Evolutionary conservation across 305 asterid genomes (phyloP), one percentile per base, ranked within the genome.

Genomic region (Fraxinus angustifolia): DNA sequence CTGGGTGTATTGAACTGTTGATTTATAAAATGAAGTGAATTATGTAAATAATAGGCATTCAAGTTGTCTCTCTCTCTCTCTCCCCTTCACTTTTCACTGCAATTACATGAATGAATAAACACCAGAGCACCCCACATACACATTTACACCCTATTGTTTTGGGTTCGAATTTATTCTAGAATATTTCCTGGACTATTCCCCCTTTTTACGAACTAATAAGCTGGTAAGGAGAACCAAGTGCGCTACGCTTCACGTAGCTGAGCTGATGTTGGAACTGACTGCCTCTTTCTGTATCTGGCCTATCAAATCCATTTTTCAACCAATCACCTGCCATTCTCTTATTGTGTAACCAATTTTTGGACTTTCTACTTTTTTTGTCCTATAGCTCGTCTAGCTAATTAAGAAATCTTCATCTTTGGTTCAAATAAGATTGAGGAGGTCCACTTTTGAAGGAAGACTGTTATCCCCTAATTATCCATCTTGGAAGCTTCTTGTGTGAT

Each of bases 401-500:
- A 62, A 23, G 67, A 62, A 62, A 62, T 23, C 2, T 62, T 62
- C 71, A 60, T 7, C 33, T 21, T 60, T 60, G 71, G 71, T 21
- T 23, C 71, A n/a, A 21, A 19, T 60, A 21, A 62, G 34, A 62
- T 62, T 19, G 33, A 62, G 33, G 72, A 7, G 67, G 28, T 56
- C 67, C 12, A 56, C 67, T 56, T 56, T 56, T 56, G 10, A 56
- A 56, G 71, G 34, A 62, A 23, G 36, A 21, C 3, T 23, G 81
- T 12, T 70, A 65, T 16, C 77, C 72, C 68, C 26, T 45, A 26
- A 42, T 62, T 67, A 56, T 86, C 72, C 73, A n/a, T 34, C n/a
- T 76, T 30, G 30, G 71, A 21, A 60, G 58, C 73, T 75, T 62
- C 33, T 42, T 76, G 60, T 73, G 82, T 72, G 56, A 72, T 72